Conservation (phyloP, 108 stramenopile species). For the Nitzschia sp. region DNA sequence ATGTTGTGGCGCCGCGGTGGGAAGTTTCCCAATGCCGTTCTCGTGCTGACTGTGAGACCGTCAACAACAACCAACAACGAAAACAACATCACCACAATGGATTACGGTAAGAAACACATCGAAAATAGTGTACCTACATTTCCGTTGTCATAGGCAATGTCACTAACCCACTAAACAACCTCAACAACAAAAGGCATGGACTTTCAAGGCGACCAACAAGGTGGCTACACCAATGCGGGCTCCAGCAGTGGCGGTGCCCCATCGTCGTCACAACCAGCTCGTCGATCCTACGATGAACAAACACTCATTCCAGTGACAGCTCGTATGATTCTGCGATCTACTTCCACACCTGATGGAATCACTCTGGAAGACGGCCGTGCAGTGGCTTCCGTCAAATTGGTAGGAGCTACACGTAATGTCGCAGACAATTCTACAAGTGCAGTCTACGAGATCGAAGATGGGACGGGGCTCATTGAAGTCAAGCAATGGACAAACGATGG, state of each 20-base stretch:
- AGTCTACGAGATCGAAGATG: slow-evolving; percentile 76
- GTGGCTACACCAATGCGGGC: no score
- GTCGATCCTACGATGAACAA: slow-evolving; percentile 76
- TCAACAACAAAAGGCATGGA: no score
- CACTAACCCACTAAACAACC: no score
- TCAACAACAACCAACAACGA: no score
- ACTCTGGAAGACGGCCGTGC: slow-evolving; percentile 66
- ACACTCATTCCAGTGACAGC: slow-evolving; percentile 76
- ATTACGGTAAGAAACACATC: no score
- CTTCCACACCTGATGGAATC: slow-evolving; percentile 32
- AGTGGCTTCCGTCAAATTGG: slow-evolving; percentile 67
- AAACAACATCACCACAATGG: no score
- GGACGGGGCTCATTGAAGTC: slow-evolving; percentile 75
- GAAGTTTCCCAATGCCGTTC: no score
- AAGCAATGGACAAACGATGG: slow-evolving; percentile 76
- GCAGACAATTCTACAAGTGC: slow-evolving; percentile 62
- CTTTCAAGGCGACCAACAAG: no score
- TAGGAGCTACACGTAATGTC: slow-evolving; percentile 59
- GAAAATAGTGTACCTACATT: no score
- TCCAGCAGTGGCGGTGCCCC: background rate
- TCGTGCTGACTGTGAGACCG: no score
- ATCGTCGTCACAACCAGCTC: slow-evolving; percentile 22
- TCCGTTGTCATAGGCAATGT: no score
- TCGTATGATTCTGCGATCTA: slow-evolving; percentile 50
- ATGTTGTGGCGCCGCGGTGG: no score